A percentile compares a stretch with the other conserved stretches of the same genome.
Conservation (phyloP, 306 rosid genomes). For the Alnus rubra region DNA sequence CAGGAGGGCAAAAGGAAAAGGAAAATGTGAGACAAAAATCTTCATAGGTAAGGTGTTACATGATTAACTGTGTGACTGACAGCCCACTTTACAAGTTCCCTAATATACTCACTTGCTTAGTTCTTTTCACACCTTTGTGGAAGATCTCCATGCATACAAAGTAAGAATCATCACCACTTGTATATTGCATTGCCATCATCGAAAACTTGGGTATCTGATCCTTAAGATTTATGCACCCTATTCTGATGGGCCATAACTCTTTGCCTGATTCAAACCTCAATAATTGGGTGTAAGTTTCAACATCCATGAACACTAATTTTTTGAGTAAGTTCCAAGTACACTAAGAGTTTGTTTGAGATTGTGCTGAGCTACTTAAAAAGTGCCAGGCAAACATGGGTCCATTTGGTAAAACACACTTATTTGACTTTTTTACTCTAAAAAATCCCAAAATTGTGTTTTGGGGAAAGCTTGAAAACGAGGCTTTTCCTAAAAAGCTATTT, state of each 20-base stretch:
- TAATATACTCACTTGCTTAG: constrained; percentile 44
- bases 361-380: no score
- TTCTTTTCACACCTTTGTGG: constrained; percentile 40
- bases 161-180: constrained; percentile 53
- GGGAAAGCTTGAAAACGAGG: no score
- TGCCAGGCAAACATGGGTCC: no score
- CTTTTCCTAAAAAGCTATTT: no score
- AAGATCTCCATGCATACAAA: constrained; percentile 62
- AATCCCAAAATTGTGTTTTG: no score
- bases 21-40: constrained; percentile 22
- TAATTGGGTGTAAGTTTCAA: no score
- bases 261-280: constrained; percentile 48
- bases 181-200: constrained; percentile 55
- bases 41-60: background rate
- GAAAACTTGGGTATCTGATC: constrained; percentile 64
- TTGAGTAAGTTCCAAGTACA: background rate
- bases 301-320: background rate
- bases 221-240: constrained; percentile 69
- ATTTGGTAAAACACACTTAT: no score
- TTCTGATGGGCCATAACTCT: constrained; percentile 68
- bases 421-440: no score
- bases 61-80: background rate
- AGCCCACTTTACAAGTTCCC: constrained; percentile 6
- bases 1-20: background rate
- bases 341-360: no score